Evolutionary conservation across 768 basidiomycete species (phyloP).

Genomic region (Cystobasidium ongulense): DNA sequence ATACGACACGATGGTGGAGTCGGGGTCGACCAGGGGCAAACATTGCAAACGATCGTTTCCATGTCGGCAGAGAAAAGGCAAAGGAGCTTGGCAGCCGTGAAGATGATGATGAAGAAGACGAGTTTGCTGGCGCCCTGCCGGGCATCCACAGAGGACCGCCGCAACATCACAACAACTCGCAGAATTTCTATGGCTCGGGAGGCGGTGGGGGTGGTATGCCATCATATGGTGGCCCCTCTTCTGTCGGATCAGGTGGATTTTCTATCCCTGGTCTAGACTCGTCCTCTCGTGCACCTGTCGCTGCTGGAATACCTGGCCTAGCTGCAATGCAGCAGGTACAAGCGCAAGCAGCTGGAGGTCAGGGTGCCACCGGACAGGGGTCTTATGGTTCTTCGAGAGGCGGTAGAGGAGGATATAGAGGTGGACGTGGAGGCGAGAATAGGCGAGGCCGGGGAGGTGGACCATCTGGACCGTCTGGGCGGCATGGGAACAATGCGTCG

Average conservation of each 20-base stretch:
- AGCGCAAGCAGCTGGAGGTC: neutral
- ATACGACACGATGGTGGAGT: slow-evolving; percentile 98
- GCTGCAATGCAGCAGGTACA: slow-evolving; percentile 20
- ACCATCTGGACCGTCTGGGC: neutral
- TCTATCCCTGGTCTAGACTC: slow-evolving; percentile 18
- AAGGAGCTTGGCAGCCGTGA: slow-evolving; percentile 56
- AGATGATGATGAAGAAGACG: slow-evolving; percentile 52
- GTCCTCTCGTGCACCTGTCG: neutral
- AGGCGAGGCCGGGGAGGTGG: neutral
- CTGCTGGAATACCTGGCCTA: slow-evolving; percentile 9
- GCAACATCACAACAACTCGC: neutral
- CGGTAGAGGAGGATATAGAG: neutral
- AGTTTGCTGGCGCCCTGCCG: slow-evolving; percentile 68
- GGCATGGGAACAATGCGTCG: neutral
- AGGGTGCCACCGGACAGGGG: neutral
- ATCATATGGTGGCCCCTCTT: neutral
- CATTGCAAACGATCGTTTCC: slow-evolving; percentile 37
- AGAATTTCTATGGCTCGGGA: neutral
- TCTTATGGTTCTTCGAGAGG: neutral
- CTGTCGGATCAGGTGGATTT: neutral
- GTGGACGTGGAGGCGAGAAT: neutral
- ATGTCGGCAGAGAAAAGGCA: slow-evolving; percentile 66
- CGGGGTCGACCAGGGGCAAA: slow-evolving; percentile 47
- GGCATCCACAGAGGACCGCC: slow-evolving; percentile 45
- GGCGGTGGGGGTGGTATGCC: neutral